phyloP scores from a whole-genome alignment of 345 rosid genomes.

The Corymbia maculata region DNA sequence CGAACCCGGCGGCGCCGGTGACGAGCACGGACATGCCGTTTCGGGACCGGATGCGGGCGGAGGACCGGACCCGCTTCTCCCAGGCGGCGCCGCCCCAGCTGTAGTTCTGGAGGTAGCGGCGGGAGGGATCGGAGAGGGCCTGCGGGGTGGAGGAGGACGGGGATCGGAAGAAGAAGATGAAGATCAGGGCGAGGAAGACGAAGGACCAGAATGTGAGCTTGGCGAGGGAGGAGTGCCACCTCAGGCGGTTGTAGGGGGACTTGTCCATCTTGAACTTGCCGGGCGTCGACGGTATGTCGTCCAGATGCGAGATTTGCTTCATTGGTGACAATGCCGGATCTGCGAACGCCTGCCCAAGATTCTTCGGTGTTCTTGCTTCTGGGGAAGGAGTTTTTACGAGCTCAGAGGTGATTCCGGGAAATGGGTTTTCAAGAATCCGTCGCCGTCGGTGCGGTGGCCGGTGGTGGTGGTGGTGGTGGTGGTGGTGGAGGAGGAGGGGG shows the following conservation, averaged over 20 bases:
- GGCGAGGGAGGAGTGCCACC: constrained; percentile 69
- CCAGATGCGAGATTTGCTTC: constrained; percentile 77
- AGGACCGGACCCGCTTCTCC: constrained; percentile 59
- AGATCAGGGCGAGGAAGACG: constrained; percentile 62
- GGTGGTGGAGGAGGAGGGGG: neutral
- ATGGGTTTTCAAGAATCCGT: neutral
- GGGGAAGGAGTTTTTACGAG: neutral
- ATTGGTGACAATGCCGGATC: neutral
- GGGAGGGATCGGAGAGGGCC: constrained; percentile 57
- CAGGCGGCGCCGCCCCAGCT: constrained; percentile 77
- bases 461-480: neutral
- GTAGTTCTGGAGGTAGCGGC: constrained; percentile 67
- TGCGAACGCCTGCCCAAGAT: neutral
- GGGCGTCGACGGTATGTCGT: constrained; percentile 74
- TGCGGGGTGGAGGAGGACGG: constrained; percentile 37
- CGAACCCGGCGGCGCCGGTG: constrained; percentile 92
- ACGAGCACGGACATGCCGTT: constrained; percentile 71
- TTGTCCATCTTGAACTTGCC: constrained; percentile 98
- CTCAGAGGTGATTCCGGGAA: neutral
- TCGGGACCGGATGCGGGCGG: constrained; percentile 58
- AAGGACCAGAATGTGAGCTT: constrained; percentile 85
- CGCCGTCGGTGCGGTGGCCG: neutral
- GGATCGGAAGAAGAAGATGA: constrained; percentile 75
- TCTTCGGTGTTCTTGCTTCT: neutral
- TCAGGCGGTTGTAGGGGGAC: constrained; percentile 41